Evolutionary conservation across 192 early-diverging fungal species (phyloP), one percentile per base, ranked within the genome.

Genomic region (Physocladia obscura): DNA sequence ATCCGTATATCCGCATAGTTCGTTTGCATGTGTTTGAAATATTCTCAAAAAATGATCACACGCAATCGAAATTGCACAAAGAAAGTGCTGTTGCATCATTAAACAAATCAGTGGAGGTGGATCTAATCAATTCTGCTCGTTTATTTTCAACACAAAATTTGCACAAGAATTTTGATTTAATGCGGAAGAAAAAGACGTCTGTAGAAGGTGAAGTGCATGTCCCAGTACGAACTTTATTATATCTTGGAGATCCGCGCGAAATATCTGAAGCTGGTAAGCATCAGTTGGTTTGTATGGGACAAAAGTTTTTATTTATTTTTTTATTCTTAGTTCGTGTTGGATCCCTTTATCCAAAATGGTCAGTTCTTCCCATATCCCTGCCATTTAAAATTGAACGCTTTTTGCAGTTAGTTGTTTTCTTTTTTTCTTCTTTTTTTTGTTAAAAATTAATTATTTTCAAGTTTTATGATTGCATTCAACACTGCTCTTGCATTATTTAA

Each of bases 381-480:
- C 90, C 90, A 21, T 79, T 81, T 39, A 70, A 83, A 47, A 8
- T 81, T 8, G 88, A 89, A 71, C 49, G 82, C 13, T 59, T 82
- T 2, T 36, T 88, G 30, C 81, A 86, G 83, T 88, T 74, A 67
- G 39, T 52, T 2, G 1, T 57, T 48, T 15, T 5, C 27, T 40
- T 11, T 32, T 52, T 0, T 34, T 27, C 11, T 17, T 49, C 49
- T 19, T 35, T 49, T 15, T 50, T 56, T 59, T 26, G 44, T 61
- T 50, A 4, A n/a, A n/a, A n/a, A 51, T 36, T 68, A 32, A 58
- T 22, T 21, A 26, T 48, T 1, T 47, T 21, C 34, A 54, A 89
- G 82, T 36, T 92, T 89, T 57, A 86, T 80, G 17, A 79, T 87
- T 30, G 88, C 89, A 11, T 86, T 92, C 47, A 87, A 89, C 13